Base-by-base conservation (phyloP, 2,329 filamentous ascomycete species). In the Beauveria bassiana region DNA sequence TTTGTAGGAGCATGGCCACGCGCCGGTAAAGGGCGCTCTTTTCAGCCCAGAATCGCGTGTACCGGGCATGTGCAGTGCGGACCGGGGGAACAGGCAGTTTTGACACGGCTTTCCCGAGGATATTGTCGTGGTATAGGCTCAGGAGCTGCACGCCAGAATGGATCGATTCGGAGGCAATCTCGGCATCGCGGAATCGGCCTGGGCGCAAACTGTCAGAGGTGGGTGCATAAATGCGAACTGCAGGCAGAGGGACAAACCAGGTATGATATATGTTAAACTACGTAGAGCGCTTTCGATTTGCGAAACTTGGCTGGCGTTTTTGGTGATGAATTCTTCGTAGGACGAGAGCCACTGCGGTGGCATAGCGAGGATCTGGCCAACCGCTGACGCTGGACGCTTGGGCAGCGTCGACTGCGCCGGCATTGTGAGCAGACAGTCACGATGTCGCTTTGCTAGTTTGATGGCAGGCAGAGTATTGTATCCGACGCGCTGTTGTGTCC, bases 211-310 rank as follows among this genome's bases (percentile, higher is more conserved):
- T 8, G 20, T 57, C 26, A 57, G 54, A 57, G 2, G 12, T 16
- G 28, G 26, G 34, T 14, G 16, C 8, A 34, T 0, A n/a, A 18
- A 20, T 55, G 14, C 1, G 22, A 8, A 14, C 4, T 20, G 10
- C 42, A 20, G 5, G 9, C 5, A 38, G 12, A 5, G n/a, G 47
- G 18, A 43, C 56, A 3, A 72, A 86, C 89, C 93, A 62, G 93
- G 95, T 55, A 98, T 95, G 66, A 99, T 92, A 73, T 99, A 99
- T 53, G 93, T 97, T 66, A 99, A 78, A 31, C 92, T 96, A 45
- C 95, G 86, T 70, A 99, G 78, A 16, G 92, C 91, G 65, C 91
- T 96, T 78, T 99, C 95, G 65, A 99, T 93, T 78, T 96, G 93
- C 55, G 91, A 91, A 59, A 99, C 92, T 63, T 96, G 91, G 70